These are phyloP conservation scores for Verbena officinalis DNA, from an alignment of 257 asterid species.

Conservation along the genomic window DNA sequence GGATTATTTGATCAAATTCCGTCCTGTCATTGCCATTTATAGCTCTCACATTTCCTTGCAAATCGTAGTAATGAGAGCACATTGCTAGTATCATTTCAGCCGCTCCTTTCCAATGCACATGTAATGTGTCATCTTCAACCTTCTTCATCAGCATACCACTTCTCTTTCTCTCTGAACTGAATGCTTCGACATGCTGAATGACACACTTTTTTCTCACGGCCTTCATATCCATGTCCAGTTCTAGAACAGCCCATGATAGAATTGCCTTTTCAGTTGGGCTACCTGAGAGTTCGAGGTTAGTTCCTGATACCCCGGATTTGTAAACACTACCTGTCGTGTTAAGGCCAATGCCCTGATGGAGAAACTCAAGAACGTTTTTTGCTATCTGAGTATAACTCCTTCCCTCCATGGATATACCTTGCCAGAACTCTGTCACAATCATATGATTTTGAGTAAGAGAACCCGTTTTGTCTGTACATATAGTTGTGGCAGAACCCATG, in stretches of 20 bases:
- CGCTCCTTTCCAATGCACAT: constrained; percentile 65
- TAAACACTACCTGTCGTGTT: constrained; percentile 41
- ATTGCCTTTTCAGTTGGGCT: constrained; percentile 41
- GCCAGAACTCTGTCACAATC: constrained; percentile 45
- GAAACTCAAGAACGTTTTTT: constrained; percentile 29
- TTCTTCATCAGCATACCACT: constrained; percentile 7
- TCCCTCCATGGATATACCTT: constrained; percentile 28
- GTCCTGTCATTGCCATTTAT: constrained; percentile 28
- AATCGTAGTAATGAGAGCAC: constrained; percentile 46
- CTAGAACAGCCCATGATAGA: constrained; percentile 30
- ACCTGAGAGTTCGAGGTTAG: constrained; percentile 17
- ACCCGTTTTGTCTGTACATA: constrained; percentile 53
- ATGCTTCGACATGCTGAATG: constrained; percentile 14
- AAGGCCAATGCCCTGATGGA: constrained; percentile 45
- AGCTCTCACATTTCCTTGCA: constrained; percentile 34
- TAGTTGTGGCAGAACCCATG: constrained; percentile 54
- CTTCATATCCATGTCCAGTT: constrained; percentile 26
- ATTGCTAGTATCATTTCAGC: constrained; percentile 52
- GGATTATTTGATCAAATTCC: constrained; percentile 30
- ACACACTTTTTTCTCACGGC: neutral
- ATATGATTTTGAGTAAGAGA: constrained; percentile 48
- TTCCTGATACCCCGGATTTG: neutral
- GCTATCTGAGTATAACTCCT: constrained; percentile 15
- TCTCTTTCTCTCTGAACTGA: constrained; percentile 9
- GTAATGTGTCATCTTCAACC: neutral